These are phyloP conservation scores for Starmera stellimalicola DNA, from an alignment of 1,139 yeast species.

Conservation along the genomic window DNA sequence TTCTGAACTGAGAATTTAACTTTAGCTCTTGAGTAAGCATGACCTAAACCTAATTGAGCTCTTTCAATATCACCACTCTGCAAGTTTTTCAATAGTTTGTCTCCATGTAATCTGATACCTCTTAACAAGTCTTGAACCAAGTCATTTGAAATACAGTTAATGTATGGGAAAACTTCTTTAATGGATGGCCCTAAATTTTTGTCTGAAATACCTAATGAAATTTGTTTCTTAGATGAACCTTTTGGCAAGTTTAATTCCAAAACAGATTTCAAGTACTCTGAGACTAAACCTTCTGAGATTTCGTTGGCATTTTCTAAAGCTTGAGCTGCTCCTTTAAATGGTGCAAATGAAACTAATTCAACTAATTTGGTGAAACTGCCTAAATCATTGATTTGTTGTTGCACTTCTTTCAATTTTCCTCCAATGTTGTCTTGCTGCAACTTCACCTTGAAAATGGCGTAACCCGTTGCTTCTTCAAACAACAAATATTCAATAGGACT, in stretches of 20 bases:
- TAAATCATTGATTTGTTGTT: slow-evolving; percentile 81
- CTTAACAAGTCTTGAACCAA: slow-evolving; percentile 90
- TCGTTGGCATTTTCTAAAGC: slow-evolving; percentile 98
- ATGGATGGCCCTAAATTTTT: slow-evolving; percentile 94
- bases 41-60: slow-evolving; percentile 98
- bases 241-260: slow-evolving; percentile 90
- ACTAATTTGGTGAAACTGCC: slow-evolving; percentile 86
- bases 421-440: slow-evolving; percentile 94
- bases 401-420: slow-evolving; percentile 87
- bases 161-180: slow-evolving; percentile 79
- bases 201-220: slow-evolving; percentile 83
- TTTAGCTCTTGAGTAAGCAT: slow-evolving; percentile 97
- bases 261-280: slow-evolving; percentile 83
- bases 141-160: slow-evolving; percentile 87
- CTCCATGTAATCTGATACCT: slow-evolving; percentile 89
- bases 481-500: slow-evolving; percentile 73
- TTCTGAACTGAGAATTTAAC: slow-evolving; percentile 98
- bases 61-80: slow-evolving; percentile 94
- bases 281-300: slow-evolving; percentile 92
- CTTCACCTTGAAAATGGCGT: slow-evolving; percentile 90
- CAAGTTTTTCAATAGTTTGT: slow-evolving; percentile 80
- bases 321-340: slow-evolving; percentile 98
- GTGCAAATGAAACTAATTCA: slow-evolving; percentile 92
- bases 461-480: slow-evolving; percentile 98
- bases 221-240: slow-evolving; percentile 60